Percentiles rank a stretch among this genome's conserved stretches.
phyloP scores from a whole-genome alignment of 2,329 filamentous ascomycete species.

The Knufia fluminis region DNA sequence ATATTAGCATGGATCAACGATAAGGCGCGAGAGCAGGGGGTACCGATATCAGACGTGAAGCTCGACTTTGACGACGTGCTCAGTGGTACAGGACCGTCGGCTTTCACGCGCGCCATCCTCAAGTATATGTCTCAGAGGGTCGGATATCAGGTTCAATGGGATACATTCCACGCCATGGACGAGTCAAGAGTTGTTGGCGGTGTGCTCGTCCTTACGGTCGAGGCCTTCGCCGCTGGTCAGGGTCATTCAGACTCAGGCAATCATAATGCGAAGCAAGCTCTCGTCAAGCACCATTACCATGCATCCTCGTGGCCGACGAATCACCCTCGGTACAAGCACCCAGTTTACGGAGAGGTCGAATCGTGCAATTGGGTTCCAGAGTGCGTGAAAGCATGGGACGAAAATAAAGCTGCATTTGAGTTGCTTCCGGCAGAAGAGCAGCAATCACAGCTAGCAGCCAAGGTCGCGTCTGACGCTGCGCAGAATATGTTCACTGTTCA shows the following conservation, averaged over 20 bases:
- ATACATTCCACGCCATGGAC: conserved; percentile 54
- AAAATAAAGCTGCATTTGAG: conserved; percentile 53
- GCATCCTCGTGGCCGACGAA: conserved; percentile 61
- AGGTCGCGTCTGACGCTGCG: conserved; percentile 21
- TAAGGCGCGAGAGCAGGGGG: conserved; percentile 50
- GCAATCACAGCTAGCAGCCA: conserved; percentile 38
- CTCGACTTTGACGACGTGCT: conserved; percentile 66
- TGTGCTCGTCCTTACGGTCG: conserved; percentile 59
- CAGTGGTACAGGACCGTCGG: conserved; percentile 61
- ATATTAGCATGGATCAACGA: conserved; percentile 58
- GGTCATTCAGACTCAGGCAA: conserved; percentile 65
- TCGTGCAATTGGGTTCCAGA: conserved; percentile 59
- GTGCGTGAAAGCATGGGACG: conserved; percentile 58
- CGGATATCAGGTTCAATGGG: conserved; percentile 48
- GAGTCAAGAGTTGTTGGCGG: conserved; percentile 58
- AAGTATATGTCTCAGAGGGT: conserved; percentile 50
- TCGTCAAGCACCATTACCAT: conserved; percentile 68
- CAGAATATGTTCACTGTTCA: background rate
- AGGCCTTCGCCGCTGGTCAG: conserved; percentile 64
- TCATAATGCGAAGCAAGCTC: conserved; percentile 54
- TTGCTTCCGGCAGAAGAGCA: conserved; percentile 51
- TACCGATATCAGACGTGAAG: conserved; percentile 50
- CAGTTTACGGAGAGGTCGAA: conserved; percentile 61
- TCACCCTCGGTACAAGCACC: conserved; percentile 59
- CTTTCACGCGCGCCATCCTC: conserved; percentile 58